Base-by-base conservation (phyloP, 495 filamentous ascomycete genomes). In the Penicillium maclennaniae region DNA sequence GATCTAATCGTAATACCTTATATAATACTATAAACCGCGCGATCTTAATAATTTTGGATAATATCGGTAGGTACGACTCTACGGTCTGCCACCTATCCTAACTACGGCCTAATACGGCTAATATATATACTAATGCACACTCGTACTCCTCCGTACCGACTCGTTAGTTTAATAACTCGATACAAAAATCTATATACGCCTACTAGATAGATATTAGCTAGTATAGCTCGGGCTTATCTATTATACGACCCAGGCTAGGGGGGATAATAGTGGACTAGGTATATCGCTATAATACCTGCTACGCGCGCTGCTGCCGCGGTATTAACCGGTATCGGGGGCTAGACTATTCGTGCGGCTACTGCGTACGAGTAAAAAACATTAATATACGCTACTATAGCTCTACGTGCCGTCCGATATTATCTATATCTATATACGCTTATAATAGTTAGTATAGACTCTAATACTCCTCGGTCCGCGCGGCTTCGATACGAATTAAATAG, bases 331-430 rank as follows among this genome's bases (percentile, higher is more conserved):
- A 49, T 20, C 3, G 15, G 6, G 51, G 44, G 44, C 34, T 58
- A 15, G 7, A 17, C 55, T 27, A 54, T 4, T 38, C 15, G 19
- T 54, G 50, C 6, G 31, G 36, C 20, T 31, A 15, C 45, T 60
- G 37, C 15, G 49, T 63, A 16, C 46, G 49, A 9, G 49, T 27
- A 37, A 63, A 56, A 47, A 59, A 59, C 7, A 28, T 34, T 10
- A 60, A 26, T 0, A 63, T 25, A 46, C 56, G 45, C 56, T 60
- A 36, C 53, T 31, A 60, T 38, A 46, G 53, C 27, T 53, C 42
- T 3, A 59, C 16, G 5, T 59, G 36, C 14, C 49, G 23, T 10
- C 21, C 8, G 37, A 57, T 51, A 5, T 43, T 51, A 16, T 42
- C 47, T 14, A 19, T 26, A 7, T 55, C 40, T 28, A 60, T 55